Evolutionary conservation across 345 rosid genomes (phyloP).

Genomic region (Salix purpurea): DNA sequence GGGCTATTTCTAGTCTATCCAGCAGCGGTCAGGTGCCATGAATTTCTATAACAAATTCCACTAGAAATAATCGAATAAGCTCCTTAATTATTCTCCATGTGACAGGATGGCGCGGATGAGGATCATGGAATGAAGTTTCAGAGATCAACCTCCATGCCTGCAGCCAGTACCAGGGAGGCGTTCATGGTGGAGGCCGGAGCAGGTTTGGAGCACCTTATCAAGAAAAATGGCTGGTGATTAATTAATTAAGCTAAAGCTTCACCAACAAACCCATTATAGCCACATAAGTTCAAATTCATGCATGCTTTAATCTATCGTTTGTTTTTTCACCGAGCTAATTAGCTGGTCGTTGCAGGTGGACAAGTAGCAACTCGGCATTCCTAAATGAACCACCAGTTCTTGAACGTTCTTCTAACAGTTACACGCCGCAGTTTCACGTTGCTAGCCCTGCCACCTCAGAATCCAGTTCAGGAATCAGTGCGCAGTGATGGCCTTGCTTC

Average conservation of each 20-base stretch:
- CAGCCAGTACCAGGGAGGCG: slow-evolving; percentile 5
- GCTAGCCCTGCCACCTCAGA: slow-evolving; percentile 32
- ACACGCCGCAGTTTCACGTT: slow-evolving; percentile 56
- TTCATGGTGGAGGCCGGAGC: slow-evolving; percentile 20
- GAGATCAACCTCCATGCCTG: slow-evolving; percentile 41
- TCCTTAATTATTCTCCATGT: not conserved
- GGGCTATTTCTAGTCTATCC: slow-evolving; percentile 32
- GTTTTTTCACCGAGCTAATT: not conserved
- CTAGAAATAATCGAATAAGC: not conserved
- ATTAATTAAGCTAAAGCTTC: not conserved
- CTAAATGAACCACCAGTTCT: slow-evolving; percentile 70
- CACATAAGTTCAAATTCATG: not conserved
- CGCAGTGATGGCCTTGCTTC: not conserved
- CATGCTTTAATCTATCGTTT: not conserved
- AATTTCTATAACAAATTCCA: not conserved
- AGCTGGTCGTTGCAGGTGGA: slow-evolving; percentile 55
- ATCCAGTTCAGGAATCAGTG: slow-evolving; percentile 15
- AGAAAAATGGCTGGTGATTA: slow-evolving; percentile 50
- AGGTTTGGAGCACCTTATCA: slow-evolving; percentile 28
- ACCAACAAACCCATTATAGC: not conserved
- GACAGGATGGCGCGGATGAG: slow-evolving; percentile 3
- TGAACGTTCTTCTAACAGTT: slow-evolving; percentile 43
- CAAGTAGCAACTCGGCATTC: slow-evolving; percentile 71
- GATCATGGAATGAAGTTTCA: not conserved
- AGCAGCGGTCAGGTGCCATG: slow-evolving; percentile 2